A percentile compares a stretch with the other conserved stretches of the same genome.
Conservation (phyloP, 768 basidiomycete species). For the Naematelia aurantialba region DNA sequence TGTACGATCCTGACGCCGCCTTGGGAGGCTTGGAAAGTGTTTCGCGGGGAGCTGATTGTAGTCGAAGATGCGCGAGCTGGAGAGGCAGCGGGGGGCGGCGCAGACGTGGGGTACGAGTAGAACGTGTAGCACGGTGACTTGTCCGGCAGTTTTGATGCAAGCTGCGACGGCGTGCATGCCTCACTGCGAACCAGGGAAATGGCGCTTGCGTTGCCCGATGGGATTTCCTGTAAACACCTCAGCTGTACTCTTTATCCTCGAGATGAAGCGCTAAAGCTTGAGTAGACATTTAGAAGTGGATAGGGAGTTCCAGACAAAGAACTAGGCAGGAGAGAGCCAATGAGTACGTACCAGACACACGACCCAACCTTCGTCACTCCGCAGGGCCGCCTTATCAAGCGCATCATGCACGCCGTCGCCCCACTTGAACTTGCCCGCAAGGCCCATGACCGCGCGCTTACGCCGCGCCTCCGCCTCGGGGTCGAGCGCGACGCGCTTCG, state of each 20-base stretch:
- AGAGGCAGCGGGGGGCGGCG: constrained; percentile 15
- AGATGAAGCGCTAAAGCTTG: no score
- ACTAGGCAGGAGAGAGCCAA: no score
- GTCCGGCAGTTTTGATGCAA: constrained; percentile 34
- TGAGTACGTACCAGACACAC: constrained; percentile 61
- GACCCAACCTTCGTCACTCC: constrained; percentile 55
- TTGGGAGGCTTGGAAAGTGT: constrained; percentile 37
- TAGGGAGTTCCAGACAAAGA: neutral
- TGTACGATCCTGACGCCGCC: constrained; percentile 31
- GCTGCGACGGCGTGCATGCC: constrained; percentile 34
- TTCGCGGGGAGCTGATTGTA: constrained; percentile 11
- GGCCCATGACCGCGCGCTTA: constrained; percentile 33
- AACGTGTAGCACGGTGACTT: constrained; percentile 47
- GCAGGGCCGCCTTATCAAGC: constrained; percentile 59
- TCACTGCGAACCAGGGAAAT: constrained; percentile 29
- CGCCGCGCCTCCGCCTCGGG: constrained; percentile 34
- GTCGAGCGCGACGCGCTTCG: constrained; percentile 40
- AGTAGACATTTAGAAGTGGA: neutral
- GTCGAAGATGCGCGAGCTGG: constrained; percentile 11
- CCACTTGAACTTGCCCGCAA: constrained; percentile 68
- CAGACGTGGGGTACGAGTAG: constrained; percentile 46
- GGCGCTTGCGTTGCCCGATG: constrained; percentile 16
- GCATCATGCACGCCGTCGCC: constrained; percentile 62
- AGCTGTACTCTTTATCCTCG: no score
- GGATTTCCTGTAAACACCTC: constrained; percentile 32